Evolutionary conservation across 2,329 filamentous ascomycete genomes (phyloP).

Genomic region (Grosmannia clavigera): DNA sequence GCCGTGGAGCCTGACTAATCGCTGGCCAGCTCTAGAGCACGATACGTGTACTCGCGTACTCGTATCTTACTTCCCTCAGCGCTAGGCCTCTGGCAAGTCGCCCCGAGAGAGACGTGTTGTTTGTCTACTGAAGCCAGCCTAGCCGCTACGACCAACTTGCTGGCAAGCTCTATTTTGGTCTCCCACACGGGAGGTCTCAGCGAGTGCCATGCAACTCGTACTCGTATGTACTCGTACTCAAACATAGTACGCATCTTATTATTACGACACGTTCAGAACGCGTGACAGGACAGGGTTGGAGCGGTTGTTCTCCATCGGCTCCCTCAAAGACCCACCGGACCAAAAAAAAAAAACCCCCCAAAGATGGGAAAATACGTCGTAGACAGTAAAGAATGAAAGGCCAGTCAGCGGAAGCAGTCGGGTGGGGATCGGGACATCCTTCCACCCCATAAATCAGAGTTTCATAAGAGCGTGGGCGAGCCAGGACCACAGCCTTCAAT

Average conservation of each 20-base stretch:
- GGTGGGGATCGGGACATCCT: background rate
- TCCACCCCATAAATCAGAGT: slow-evolving; percentile 1
- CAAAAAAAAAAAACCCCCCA: background rate
- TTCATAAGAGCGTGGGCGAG: background rate
- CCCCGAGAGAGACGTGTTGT: background rate
- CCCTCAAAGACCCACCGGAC: background rate
- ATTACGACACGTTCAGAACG: background rate
- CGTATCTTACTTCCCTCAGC: no score
- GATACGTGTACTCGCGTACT: no score
- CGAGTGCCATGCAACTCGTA: background rate
- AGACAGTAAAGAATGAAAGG: background rate
- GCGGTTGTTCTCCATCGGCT: background rate
- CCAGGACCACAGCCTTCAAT: background rate
- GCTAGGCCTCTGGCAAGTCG: background rate
- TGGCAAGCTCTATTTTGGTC: background rate
- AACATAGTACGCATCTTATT: background rate
- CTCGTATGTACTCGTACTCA: background rate
- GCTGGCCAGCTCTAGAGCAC: background rate
- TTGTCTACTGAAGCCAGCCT: background rate
- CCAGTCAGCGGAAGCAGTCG: background rate
- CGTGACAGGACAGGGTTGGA: background rate
- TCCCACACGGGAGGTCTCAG: background rate
- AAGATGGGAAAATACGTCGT: background rate
- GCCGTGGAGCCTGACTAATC: background rate
- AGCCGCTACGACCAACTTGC: background rate